Conservation (phyloP, 2,329 filamentous ascomycete species). For the Aquanectria penicillioides region DNA sequence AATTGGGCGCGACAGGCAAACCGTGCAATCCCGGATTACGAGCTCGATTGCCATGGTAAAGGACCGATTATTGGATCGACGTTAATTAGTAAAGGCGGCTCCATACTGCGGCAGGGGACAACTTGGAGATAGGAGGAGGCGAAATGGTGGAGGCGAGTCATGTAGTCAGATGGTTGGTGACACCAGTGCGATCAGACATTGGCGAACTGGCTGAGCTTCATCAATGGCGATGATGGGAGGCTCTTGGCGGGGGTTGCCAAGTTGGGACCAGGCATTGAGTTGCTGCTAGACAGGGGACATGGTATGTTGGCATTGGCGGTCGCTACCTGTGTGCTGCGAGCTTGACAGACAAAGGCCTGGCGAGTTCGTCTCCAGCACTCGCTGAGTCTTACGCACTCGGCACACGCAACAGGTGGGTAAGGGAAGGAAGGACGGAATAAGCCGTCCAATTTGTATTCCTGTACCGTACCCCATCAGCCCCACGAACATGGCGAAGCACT, state of each 20-base stretch:
- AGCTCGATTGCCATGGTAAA: not conserved
- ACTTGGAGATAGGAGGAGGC: not conserved
- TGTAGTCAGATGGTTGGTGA: slow-evolving; percentile 8
- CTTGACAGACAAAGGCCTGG: not conserved
- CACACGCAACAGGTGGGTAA: slow-evolving; percentile 32
- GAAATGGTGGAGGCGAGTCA: slow-evolving; percentile 8
- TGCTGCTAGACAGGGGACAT: not conserved
- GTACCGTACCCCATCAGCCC: slow-evolving; percentile 18
- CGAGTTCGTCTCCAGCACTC: slow-evolving; percentile 9
- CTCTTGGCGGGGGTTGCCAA: not conserved
- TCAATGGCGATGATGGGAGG: not conserved
- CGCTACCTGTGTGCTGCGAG: not conserved
- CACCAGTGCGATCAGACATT: not conserved
- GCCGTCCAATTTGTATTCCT: slow-evolving; percentile 11
- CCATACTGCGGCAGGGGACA: not conserved
- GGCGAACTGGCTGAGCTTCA: not conserved
- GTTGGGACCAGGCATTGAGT: not conserved
- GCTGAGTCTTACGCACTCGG: slow-evolving; percentile 14
- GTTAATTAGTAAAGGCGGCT: not conserved
- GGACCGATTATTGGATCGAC: not conserved
- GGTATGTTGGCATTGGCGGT: not conserved
- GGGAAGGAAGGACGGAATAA: slow-evolving; percentile 29
- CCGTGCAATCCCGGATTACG: not conserved
- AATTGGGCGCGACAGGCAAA: no score
- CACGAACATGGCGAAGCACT: slow-evolving; percentile 34